Base-by-base conservation (phyloP, 345 rosid genomes). In the Boechera divaricarpa region DNA sequence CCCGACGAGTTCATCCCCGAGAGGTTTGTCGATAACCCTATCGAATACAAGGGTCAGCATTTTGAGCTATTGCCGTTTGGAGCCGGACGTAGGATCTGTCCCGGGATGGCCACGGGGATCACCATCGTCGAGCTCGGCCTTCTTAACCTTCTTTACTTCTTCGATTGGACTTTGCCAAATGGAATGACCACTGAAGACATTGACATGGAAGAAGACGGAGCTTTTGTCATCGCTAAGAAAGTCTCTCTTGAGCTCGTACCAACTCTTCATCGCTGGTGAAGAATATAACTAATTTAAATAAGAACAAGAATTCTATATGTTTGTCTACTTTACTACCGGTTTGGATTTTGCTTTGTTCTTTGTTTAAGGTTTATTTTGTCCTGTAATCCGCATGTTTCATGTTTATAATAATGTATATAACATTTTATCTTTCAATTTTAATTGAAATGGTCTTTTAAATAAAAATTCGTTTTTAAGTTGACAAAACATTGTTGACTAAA, bases 21-120 rank as follows among this genome's bases (percentile, higher is more conserved):
- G 70, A 83, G 91, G 62, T 87, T 89, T 78, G 35, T 36, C 3
- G 78, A 84, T 13, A 80, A 48, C 77, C 67, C 79, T 10, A 28
- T 83, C 8, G 87, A 86, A 33, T 75, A 75, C 12, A 89, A 58
- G 57, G 91, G 91, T 59, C 79, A 84, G 9, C 42, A 79, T 57
- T 86, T 82, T 33, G 90, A 85, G 85, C 51, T 60, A 16, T 72
- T 85, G 73, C 87, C 93, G 5, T 87, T 87, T 75, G 91, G 93
- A 18, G 70, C 80, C 0, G 78, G 78, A 2, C 81, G 81, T 71
- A 78, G 81, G 62, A 12, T 49, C 6, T 78, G 77, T 21, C 81
- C 81, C 1, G 81, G 81, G 73, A 72, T 78, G 77, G 73, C 47
- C 52, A 67, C 69, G 3, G 81, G 81, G 9, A 72, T 59, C 42